phyloP scores from a whole-genome alignment of 192 early-diverging fungal genomes.

The Diversispora epigaea region DNA sequence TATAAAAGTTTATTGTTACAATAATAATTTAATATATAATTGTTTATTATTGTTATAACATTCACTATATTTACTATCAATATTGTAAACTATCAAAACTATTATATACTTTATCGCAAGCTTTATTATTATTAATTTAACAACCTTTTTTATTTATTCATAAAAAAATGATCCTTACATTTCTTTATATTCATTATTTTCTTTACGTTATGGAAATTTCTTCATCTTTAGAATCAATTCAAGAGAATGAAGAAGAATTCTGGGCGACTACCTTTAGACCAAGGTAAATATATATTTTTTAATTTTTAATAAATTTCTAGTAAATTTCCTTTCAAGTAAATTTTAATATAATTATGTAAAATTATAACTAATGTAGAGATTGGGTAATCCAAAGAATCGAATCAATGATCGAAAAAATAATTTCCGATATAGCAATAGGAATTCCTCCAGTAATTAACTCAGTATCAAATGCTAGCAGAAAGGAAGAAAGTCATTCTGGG shows the following conservation, averaged over 20 bases:
- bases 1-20: no score
- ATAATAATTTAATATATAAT: no score
- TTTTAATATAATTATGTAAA: neutral
- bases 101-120: no score
- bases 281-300: neutral
- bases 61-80: no score
- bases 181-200: no score
- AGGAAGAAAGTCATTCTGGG: neutral
- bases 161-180: no score
- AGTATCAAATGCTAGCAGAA: neutral
- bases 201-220: no score
- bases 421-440: slow-evolving; percentile 12
- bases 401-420: slow-evolving; percentile 14
- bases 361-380: neutral
- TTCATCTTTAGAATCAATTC: no score
- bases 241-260: neutral
- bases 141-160: no score
- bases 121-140: no score
- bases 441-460: neutral
- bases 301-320: neutral
- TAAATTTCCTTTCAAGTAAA: neutral
- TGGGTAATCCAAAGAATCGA: slow-evolving; percentile 22
- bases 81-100: no score
- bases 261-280: slow-evolving; percentile 2
- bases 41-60: no score